Evolutionary conservation across 73 alveolate species (phyloP).

Genomic region (Tetrahymena thermophila): DNA sequence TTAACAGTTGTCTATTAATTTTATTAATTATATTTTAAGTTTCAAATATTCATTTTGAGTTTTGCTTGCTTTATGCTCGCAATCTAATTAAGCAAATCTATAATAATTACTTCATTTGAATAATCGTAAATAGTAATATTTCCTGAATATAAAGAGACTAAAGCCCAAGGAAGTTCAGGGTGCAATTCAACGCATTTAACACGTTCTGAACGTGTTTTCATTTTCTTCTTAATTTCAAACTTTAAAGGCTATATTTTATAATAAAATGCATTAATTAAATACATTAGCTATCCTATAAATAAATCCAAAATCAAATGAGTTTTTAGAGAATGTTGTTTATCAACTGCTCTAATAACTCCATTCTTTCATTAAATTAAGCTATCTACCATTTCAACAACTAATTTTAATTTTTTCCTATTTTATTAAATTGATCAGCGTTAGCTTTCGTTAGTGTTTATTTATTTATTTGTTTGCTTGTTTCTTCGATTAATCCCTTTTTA

Average conservation of each 20-base stretch:
- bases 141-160: conserved; percentile 94
- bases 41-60: neutral
- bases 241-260: conserved; percentile 11
- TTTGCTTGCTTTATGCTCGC: neutral
- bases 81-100: neutral
- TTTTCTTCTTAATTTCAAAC: conserved; percentile 31
- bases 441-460: neutral
- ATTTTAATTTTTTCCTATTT: neutral
- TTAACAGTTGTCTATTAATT: conserved; percentile 44
- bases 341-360: neutral
- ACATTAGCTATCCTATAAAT: neutral
- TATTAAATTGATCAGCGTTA: neutral
- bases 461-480: neutral
- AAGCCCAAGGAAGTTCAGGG: conserved; percentile 94
- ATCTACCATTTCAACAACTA: neutral
- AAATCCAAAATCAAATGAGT: neutral
- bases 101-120: conserved; percentile 59
- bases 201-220: conserved; percentile 70
- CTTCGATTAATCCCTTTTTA: neutral
- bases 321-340: neutral
- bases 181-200: conserved; percentile 97
- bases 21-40: neutral
- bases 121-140: conserved; percentile 95
- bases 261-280: neutral
- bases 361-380: neutral